These are phyloP conservation scores for Botrytis tulipae DNA, from an alignment of 2,329 filamentous ascomycete species.

Conservation along the genomic window DNA sequence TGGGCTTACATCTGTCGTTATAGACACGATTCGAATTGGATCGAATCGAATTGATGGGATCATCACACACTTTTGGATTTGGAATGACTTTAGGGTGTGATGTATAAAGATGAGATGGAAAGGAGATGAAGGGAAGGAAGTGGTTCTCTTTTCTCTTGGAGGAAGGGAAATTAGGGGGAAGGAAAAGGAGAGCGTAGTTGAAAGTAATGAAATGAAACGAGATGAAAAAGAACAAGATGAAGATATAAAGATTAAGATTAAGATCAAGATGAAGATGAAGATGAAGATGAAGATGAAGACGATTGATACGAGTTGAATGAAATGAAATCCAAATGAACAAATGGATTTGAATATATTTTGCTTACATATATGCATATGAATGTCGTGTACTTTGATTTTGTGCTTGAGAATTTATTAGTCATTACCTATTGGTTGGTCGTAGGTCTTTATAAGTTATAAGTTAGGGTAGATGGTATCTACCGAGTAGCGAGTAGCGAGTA, in stretches of 20 bases:
- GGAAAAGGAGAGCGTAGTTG: background rate
- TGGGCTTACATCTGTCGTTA: conserved; percentile 3
- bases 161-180: too few relatives aligned
- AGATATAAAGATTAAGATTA: background rate
- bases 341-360: background rate
- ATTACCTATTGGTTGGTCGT: background rate
- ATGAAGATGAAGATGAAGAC: background rate
- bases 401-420: background rate
- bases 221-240: background rate
- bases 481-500: too few relatives aligned
- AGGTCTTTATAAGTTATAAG: too few relatives aligned
- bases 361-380: background rate
- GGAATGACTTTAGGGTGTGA: background rate
- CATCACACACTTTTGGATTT: conserved; percentile 13
- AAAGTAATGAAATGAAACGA: conserved; percentile 11
- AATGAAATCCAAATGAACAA: background rate
- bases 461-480: background rate
- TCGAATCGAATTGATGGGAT: background rate
- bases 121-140: background rate
- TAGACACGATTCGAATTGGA: conserved; percentile 8
- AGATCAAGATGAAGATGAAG: background rate
- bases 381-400: background rate
- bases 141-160: too few relatives aligned
- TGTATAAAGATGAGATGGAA: background rate
- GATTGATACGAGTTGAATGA: background rate